A percentile compares a stretch with the other conserved stretches of the same genome.
Evolutionary conservation across 192 early-diverging fungal species (phyloP).

Genomic region (Polychytrium aggregatum): DNA sequence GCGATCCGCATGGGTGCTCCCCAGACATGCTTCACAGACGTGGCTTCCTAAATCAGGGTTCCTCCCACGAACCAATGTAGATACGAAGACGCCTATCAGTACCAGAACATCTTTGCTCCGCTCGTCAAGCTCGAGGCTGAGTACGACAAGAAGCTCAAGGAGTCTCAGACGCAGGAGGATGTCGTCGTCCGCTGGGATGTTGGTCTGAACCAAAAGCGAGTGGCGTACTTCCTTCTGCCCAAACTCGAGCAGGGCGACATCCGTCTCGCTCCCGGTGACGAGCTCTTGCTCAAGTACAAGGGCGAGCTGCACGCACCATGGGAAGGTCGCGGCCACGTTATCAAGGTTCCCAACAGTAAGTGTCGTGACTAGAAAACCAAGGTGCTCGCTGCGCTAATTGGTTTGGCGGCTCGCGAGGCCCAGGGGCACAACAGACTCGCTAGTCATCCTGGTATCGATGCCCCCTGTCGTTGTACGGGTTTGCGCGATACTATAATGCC

Average conservation of each 20-base stretch:
- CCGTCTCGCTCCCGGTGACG: slow-evolving; percentile 87
- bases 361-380: too few species aligned
- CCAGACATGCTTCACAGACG: too few species aligned
- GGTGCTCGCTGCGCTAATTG: too few species aligned
- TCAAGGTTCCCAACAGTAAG: slow-evolving; percentile 90
- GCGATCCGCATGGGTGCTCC: too few species aligned
- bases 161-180: slow-evolving; percentile 91
- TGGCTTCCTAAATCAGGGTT: too few species aligned
- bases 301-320: slow-evolving; percentile 76
- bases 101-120: slow-evolving; percentile 91
- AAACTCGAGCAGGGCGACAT: slow-evolving; percentile 87
- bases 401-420: too few species aligned
- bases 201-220: slow-evolving; percentile 82
- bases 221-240: slow-evolving; percentile 88
- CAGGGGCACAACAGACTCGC: too few species aligned
- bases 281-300: slow-evolving; percentile 75
- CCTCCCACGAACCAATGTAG: too few species aligned
- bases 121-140: slow-evolving; percentile 93
- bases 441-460: too few species aligned
- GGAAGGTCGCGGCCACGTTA: slow-evolving; percentile 83
- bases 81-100: slow-evolving; percentile 96
- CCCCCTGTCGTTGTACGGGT: too few species aligned
- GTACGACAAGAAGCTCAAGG: slow-evolving; percentile 76
- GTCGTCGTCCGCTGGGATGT: slow-evolving; percentile 95
- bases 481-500: too few species aligned